Conservation (phyloP, 192 early-diverging fungal genomes). For the Kickxella alabastrina region DNA sequence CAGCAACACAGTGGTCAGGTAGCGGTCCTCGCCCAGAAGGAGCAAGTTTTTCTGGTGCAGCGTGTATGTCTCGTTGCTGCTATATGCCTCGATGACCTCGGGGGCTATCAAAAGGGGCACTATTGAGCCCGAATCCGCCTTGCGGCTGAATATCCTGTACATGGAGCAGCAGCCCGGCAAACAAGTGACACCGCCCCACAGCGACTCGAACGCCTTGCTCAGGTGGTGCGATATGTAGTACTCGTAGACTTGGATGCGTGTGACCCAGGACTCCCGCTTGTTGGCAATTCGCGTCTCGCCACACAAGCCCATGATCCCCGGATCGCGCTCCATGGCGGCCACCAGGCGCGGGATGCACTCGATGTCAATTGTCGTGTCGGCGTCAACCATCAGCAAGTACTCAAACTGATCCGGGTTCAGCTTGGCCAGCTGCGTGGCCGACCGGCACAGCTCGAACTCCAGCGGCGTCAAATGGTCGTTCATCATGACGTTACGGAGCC, state of each 20-base stretch:
- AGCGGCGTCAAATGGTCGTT: constrained; percentile 85
- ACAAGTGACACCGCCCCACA: constrained; percentile 99
- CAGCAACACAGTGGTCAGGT: constrained; percentile 77
- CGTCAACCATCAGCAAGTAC: constrained; percentile 81
- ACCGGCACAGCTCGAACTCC: constrained; percentile 83
- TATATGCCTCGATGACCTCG: constrained; percentile 73
- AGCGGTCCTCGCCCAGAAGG: constrained; percentile 82
- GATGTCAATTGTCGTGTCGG: constrained; percentile 86
- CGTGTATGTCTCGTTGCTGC: constrained; percentile 64
- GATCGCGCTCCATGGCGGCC: constrained; percentile 78
- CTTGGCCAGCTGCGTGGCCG: constrained; percentile 67
- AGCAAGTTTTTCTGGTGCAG: constrained; percentile 82
- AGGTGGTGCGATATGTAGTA: constrained; percentile 99
- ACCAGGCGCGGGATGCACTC: constrained; percentile 77
- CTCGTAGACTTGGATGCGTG: constrained; percentile 97
- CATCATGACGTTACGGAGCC: constrained; percentile 74
- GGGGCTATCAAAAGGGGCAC: constrained; percentile 79
- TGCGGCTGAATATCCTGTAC: constrained; percentile 85
- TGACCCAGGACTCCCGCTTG: constrained; percentile 81
- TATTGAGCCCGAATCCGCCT: constrained; percentile 52
- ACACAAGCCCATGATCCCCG: constrained; percentile 84
- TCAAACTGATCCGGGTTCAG: constrained; percentile 75
- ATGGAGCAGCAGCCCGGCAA: constrained; percentile 98
- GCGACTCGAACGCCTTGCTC: constrained; percentile 90
- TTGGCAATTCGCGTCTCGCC: constrained; percentile 96